phyloP scores from a whole-genome alignment of 140 eudicot species.

The Ambrosia hybrid region DNA sequence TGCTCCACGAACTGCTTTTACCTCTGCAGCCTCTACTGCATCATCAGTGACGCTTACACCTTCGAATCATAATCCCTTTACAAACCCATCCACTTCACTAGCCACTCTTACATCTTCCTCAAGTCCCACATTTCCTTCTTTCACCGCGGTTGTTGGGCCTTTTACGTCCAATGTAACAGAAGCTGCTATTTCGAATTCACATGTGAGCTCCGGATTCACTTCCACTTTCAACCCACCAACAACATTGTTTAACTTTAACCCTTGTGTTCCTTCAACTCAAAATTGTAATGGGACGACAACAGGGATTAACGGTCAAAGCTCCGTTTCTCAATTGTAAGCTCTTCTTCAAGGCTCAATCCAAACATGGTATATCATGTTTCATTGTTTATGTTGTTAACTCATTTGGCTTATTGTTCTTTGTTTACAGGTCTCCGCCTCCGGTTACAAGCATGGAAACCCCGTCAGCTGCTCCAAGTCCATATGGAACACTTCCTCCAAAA shows the following conservation, averaged over 20 bases:
- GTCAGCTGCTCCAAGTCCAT: conserved; percentile 41
- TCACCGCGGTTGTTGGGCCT: background rate
- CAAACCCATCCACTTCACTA: no score
- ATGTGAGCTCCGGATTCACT: conserved; percentile 2
- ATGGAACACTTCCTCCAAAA: conserved; percentile 41
- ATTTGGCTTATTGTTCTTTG: background rate
- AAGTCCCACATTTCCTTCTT: conserved; percentile 6
- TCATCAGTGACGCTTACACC: conserved; percentile 12
- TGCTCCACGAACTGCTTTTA: conserved; percentile 5
- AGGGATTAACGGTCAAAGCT: conserved; percentile 5
- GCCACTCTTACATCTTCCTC: conserved; percentile 8
- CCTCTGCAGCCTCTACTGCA: conserved; percentile 13
- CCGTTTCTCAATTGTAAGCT: conserved; percentile 27
- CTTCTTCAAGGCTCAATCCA: conserved; percentile 3
- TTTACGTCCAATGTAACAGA: no score
- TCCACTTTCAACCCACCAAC: no score
- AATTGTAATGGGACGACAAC: background rate
- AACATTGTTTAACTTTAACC: no score
- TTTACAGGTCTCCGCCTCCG: conserved; percentile 34
- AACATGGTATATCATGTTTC: background rate
- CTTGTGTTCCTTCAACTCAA: conserved; percentile 3
- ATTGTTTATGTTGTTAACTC: conserved; percentile 8
- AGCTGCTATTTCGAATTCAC: background rate
- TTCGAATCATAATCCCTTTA: conserved; percentile 9
- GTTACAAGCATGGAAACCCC: conserved; percentile 28